Conservation (phyloP, 257 asterid species). For the Solanum stenotomum region DNA sequence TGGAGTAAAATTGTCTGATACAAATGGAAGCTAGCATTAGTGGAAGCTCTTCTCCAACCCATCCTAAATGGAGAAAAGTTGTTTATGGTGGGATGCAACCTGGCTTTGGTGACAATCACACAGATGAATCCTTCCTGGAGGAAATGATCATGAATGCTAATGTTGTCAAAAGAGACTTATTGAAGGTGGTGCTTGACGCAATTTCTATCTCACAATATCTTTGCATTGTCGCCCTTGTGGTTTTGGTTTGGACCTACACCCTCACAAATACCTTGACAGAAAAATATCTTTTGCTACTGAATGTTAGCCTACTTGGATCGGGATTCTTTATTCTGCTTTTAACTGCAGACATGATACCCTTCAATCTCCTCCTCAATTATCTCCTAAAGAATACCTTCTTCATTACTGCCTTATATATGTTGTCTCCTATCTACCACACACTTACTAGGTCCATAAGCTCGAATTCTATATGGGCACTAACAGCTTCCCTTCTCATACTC, state of each 20-base stretch:
- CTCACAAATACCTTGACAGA: slow-evolving; percentile 50
- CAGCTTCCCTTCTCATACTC: slow-evolving; percentile 49
- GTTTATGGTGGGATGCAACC: slow-evolving; percentile 96
- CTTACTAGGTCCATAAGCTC: slow-evolving; percentile 84
- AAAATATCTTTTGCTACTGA: slow-evolving; percentile 49
- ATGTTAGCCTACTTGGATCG: slow-evolving; percentile 49
- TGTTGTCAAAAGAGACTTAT: slow-evolving; percentile 75
- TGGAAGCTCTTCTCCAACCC: slow-evolving; percentile 29
- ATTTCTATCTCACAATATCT: slow-evolving; percentile 82
- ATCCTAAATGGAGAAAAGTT: slow-evolving; percentile 69
- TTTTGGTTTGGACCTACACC: slow-evolving; percentile 80
- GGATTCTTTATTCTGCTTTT: slow-evolving; percentile 60
- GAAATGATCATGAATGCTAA: slow-evolving; percentile 97
- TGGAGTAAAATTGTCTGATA: background rate
- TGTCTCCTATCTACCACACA: slow-evolving; percentile 81
- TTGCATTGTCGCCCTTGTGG: slow-evolving; percentile 77
- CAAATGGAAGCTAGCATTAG: slow-evolving; percentile 34
- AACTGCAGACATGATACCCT: slow-evolving; percentile 60
- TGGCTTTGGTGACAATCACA: slow-evolving; percentile 83
- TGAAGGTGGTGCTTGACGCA: slow-evolving; percentile 79
- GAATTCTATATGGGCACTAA: slow-evolving; percentile 85
- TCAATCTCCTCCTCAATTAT: slow-evolving; percentile 40
- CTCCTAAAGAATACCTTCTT: slow-evolving; percentile 60
- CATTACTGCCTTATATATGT: slow-evolving; percentile 52
- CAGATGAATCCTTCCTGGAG: slow-evolving; percentile 79